Evolutionary conservation across 352 stramenopile genomes (phyloP).

Genomic region (Globisporangium yorkense): DNA sequence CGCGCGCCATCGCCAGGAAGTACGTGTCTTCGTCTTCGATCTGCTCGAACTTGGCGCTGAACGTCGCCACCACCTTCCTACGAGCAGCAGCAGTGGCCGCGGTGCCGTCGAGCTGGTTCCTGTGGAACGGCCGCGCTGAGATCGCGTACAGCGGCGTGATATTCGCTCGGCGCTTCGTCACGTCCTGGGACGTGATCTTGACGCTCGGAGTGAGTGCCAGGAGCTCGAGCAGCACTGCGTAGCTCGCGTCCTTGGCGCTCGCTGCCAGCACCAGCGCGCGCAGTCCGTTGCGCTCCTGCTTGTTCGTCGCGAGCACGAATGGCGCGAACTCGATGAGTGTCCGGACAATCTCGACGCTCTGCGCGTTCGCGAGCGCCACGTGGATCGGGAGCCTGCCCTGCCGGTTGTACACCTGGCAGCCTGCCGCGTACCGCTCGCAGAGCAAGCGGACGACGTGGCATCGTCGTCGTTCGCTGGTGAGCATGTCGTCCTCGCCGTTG

Average conservation of each 20-base stretch:
- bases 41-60: constrained; percentile 39
- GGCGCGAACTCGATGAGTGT: constrained; percentile 29
- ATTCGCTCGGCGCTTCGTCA: constrained; percentile 1
- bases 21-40: constrained; percentile 51
- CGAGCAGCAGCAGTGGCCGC: background rate
- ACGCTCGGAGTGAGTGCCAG: constrained; percentile 30
- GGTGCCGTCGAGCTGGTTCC: background rate
- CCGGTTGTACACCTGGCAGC: constrained; percentile 38
- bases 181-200: background rate
- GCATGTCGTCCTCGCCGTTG: background rate
- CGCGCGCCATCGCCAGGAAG: constrained; percentile 51
- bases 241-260: constrained; percentile 22
- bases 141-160: constrained; percentile 53
- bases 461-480: background rate
- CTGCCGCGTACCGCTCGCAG: constrained; percentile 21
- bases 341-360: constrained; percentile 16
- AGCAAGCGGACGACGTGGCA: constrained; percentile 12
- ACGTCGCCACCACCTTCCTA: constrained; percentile 16
- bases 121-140: constrained; percentile 29
- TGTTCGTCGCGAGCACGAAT: constrained; percentile 22
- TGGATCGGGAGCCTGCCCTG: constrained; percentile 45
- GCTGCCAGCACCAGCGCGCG: constrained; percentile 38
- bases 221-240: constrained; percentile 27
- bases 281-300: constrained; percentile 31
- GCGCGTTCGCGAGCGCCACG: constrained; percentile 25